A percentile compares a stretch with the other conserved stretches of the same genome.
Conservation (phyloP, 148 eudicot species). For the Gaultheria prostrata region DNA sequence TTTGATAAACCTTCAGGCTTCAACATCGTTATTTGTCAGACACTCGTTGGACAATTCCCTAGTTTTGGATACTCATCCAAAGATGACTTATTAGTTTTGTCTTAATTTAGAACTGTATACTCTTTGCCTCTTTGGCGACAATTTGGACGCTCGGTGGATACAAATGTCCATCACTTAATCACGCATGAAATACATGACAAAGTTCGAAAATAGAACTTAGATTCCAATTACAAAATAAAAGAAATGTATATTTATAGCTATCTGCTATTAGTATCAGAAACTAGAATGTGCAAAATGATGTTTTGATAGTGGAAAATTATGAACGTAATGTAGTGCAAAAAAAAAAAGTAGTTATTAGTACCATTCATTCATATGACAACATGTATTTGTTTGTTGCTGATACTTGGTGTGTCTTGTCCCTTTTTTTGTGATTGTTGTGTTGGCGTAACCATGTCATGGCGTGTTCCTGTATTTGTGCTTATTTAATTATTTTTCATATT, state of each 20-base stretch:
- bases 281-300: background rate
- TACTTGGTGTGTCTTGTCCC: background rate
- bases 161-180: background rate
- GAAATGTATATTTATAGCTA: background rate
- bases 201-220: background rate
- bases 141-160: background rate
- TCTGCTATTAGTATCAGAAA: background rate
- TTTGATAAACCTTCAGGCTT: constrained; percentile 3
- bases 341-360: background rate
- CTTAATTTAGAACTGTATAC: background rate
- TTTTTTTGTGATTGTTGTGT: background rate
- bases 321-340: background rate
- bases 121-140: background rate
- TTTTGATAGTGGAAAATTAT: background rate
- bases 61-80: background rate
- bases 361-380: background rate
- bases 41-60: background rate
- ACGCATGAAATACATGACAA: background rate
- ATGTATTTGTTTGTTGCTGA: background rate
- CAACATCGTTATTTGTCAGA: background rate
- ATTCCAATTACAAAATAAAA: background rate
- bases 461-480: background rate
- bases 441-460: background rate
- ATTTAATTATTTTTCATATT: background rate
- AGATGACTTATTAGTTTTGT: background rate